Base-by-base conservation (phyloP, 768 basidiomycete genomes). In the Cubamyces lactineus region DNA sequence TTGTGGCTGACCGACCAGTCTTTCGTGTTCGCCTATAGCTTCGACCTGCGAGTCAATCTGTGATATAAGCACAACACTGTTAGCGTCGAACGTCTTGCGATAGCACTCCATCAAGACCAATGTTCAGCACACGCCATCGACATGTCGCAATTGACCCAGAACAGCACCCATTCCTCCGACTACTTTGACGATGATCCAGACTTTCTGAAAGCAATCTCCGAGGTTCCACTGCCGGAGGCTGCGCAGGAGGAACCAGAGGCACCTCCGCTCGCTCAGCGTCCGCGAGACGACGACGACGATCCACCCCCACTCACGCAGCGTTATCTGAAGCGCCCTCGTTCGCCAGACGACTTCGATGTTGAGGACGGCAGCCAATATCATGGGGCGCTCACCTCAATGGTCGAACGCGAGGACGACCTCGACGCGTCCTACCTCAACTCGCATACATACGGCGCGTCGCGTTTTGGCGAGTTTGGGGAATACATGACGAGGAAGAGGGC, bases 401-500 rank as follows among this genome's bases (percentile, higher is more conserved):
- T 67, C 41, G 48, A 56, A 6, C 23, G 52, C 19, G 28, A 24
- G 1, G 55, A 56, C 6, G 50, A 57, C 3, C 23, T 7, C 6
- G 49, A 26, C 5, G 17, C 48, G 26, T 58, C 63, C 3, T 72
- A 74, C 52, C 49, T 70, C 16, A 24, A 66, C 19, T 63, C 63
- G 13, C 48, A 80, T 23, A 80, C 84, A 9, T 97, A 96, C 71
- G 92, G 89, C 0, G 84, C 90, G 2, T 84, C 89, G 30, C 83
- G 79, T 39, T 98, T 96, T 72, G 94, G 92, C 15, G 85, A 84
- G 1, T 92, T 86, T 64, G 91, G 90, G 0, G 88, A 95, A 70
- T 98, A 97, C 70, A 94, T 97, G 92, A 75, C 80, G 2, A 81
- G 94, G 62, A 98, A 98, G 76, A 85, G 96, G 2, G 88, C 90